These are phyloP conservation scores for Fusarium heterosporum DNA, from an alignment of 2,329 filamentous ascomycete species.

Conservation along the genomic window DNA sequence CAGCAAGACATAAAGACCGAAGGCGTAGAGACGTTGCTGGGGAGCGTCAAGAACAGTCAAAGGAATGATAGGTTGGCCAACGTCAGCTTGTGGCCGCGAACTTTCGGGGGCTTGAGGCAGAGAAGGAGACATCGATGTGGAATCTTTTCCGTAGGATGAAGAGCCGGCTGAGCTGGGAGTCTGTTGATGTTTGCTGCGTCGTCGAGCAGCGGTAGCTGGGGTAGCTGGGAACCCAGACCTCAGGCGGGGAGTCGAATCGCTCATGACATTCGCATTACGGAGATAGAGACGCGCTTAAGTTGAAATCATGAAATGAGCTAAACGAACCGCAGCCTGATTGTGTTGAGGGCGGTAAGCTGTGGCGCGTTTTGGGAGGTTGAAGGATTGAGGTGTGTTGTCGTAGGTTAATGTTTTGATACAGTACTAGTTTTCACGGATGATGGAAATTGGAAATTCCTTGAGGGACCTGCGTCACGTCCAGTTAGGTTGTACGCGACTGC, in stretches of 20 bases:
- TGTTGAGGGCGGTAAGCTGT: conserved; percentile 19
- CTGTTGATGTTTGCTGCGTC: conserved; percentile 49
- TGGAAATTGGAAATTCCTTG: conserved; percentile 48
- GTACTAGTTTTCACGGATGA: conserved; percentile 43
- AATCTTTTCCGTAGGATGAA: conserved; percentile 47
- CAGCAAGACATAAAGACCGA: conserved; percentile 80
- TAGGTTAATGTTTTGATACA: conserved; percentile 34
- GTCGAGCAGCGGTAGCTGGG: conserved; percentile 65
- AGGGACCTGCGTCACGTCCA: conserved; percentile 53
- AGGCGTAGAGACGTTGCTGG: conserved; percentile 88
- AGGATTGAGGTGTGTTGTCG: conserved; percentile 20
- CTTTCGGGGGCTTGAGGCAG: conserved; percentile 63
- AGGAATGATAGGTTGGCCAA: conserved; percentile 77
- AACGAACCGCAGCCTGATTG: conserved; percentile 16
- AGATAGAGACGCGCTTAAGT: conserved; percentile 40
- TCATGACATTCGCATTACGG: conserved; percentile 84
- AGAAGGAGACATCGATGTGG: conserved; percentile 48
- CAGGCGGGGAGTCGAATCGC: conserved; percentile 78
- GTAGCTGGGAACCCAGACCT: conserved; percentile 85
- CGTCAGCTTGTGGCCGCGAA: conserved; percentile 43
- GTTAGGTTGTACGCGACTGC: conserved; percentile 48
- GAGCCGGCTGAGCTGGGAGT: conserved; percentile 51
- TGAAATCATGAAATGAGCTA: conserved; percentile 34
- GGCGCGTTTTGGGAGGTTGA: conserved; percentile 32
- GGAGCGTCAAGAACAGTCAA: conserved; percentile 87